Evolutionary conservation across 2,329 filamentous ascomycete genomes (phyloP).

Genomic region (Arthroderma sp.): DNA sequence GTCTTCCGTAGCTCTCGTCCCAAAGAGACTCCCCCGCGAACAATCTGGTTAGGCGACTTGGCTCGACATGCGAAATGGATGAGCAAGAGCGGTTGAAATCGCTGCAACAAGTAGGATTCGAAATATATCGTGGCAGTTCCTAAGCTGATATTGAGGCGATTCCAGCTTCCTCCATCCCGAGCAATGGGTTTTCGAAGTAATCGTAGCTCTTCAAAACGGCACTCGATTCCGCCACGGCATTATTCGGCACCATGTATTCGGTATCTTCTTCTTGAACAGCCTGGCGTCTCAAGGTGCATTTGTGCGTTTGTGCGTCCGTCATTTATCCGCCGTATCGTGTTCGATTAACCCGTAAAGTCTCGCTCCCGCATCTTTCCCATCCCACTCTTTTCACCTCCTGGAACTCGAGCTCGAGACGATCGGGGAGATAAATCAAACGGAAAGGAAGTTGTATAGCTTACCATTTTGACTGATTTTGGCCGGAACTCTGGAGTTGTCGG

Average conservation of each 20-base stretch:
- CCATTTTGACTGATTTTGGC: slow-evolving; percentile 36
- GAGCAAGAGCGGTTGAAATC: too few relatives aligned
- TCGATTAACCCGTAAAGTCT: neutral
- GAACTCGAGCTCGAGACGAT: slow-evolving; percentile 9
- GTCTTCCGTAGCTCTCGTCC: too few relatives aligned
- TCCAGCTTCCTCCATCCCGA: too few relatives aligned
- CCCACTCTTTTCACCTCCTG: slow-evolving; percentile 11
- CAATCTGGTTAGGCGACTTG: too few relatives aligned
- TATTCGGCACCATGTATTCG: too few relatives aligned
- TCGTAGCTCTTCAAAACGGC: neutral
- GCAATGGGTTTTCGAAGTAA: too few relatives aligned
- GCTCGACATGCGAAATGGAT: too few relatives aligned
- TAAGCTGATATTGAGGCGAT: too few relatives aligned
- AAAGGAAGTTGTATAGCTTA: slow-evolving; percentile 17
- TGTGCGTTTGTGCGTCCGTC: neutral
- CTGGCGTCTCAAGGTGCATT: neutral
- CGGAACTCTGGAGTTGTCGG: slow-evolving; percentile 17
- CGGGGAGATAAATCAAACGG: slow-evolving; percentile 8
- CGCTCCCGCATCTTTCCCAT: neutral
- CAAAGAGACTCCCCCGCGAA: too few relatives aligned
- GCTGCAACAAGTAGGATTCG: too few relatives aligned
- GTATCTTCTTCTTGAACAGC: too few relatives aligned
- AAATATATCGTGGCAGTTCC: too few relatives aligned
- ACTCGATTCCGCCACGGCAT: neutral
- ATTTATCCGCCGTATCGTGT: neutral